Percentiles rank a stretch among this genome's conserved stretches.
Evolutionary conservation across 148 eudicot species (phyloP).

Genomic region (Cornus suecica): DNA sequence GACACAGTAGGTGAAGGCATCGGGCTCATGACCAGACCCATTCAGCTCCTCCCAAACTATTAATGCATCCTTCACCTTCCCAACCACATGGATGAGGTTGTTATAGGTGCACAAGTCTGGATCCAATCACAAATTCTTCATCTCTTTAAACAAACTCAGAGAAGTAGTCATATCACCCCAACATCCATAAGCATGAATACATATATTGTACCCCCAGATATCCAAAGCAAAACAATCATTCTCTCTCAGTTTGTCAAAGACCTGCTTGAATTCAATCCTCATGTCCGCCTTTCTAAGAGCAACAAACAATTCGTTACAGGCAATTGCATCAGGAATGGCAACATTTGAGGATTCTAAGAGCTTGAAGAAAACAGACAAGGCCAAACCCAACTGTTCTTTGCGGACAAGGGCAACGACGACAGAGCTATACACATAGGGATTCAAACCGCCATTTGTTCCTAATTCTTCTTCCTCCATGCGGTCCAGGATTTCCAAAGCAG

Average conservation of each 20-base stretch:
- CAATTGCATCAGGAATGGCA: slow-evolving; percentile 35
- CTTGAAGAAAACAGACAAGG: slow-evolving; percentile 51
- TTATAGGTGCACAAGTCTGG: slow-evolving; percentile 88
- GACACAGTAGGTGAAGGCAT: slow-evolving; percentile 69
- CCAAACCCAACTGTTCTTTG: slow-evolving; percentile 44
- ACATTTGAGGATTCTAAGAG: slow-evolving; percentile 34
- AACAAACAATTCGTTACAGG: slow-evolving; percentile 83
- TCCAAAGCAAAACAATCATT: slow-evolving; percentile 44
- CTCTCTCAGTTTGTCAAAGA: slow-evolving; percentile 45
- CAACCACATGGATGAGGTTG: slow-evolving; percentile 67
- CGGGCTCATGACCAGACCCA: slow-evolving; percentile 77
- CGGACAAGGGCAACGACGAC: slow-evolving; percentile 58
- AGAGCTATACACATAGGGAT: slow-evolving; percentile 49
- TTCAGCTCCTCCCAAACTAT: slow-evolving; percentile 73
- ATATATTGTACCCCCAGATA: slow-evolving; percentile 73
- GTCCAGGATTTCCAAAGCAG: slow-evolving; percentile 62
- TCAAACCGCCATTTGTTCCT: slow-evolving; percentile 30
- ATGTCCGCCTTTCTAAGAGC: slow-evolving; percentile 61
- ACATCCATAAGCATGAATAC: slow-evolving; percentile 74
- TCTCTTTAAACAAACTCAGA: slow-evolving; percentile 60
- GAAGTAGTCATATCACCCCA: slow-evolving; percentile 77
- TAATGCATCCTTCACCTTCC: slow-evolving; percentile 72
- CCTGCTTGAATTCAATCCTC: slow-evolving; percentile 53
- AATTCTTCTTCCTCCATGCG: slow-evolving; percentile 40
- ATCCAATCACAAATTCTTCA: slow-evolving; percentile 40